A percentile compares a stretch with the other conserved stretches of the same genome.
phyloP scores from a whole-genome alignment of 148 eudicot genomes.

The Drosera capensis region DNA sequence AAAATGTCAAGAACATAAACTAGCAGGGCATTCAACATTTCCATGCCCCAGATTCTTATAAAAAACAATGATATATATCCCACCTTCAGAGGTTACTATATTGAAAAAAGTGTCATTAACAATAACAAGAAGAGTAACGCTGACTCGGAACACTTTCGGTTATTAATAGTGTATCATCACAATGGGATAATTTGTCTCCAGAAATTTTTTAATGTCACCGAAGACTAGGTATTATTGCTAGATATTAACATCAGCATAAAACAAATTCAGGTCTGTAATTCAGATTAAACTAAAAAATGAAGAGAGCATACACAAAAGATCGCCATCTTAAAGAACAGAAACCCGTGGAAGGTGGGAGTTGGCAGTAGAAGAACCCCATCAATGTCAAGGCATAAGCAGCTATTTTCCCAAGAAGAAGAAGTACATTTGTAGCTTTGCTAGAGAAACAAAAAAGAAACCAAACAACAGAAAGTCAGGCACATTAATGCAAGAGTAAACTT shows the following conservation, averaged over 20 bases:
- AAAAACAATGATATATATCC: too few relatives aligned
- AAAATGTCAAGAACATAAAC: not conserved
- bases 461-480: not conserved
- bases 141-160: too few relatives aligned
- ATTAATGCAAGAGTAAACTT: not conserved
- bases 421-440: conserved; percentile 37
- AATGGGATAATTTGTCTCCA: too few relatives aligned
- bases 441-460: conserved; percentile 1
- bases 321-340: conserved; percentile 25
- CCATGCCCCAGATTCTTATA: too few relatives aligned
- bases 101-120: too few relatives aligned
- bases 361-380: conserved; percentile 72
- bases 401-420: conserved; percentile 61
- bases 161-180: too few relatives aligned
- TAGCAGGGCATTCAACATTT: not conserved
- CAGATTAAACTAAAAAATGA: not conserved
- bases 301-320: conserved; percentile 34
- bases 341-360: conserved; percentile 27
- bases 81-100: too few relatives aligned
- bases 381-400: conserved; percentile 78
- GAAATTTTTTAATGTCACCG: too few relatives aligned
- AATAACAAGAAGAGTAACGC: too few relatives aligned
- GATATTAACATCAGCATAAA: not conserved
- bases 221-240: too few relatives aligned
- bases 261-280: not conserved